Conservation (phyloP, 192 early-diverging fungal genomes). For the Umbelopsis sp. region DNA sequence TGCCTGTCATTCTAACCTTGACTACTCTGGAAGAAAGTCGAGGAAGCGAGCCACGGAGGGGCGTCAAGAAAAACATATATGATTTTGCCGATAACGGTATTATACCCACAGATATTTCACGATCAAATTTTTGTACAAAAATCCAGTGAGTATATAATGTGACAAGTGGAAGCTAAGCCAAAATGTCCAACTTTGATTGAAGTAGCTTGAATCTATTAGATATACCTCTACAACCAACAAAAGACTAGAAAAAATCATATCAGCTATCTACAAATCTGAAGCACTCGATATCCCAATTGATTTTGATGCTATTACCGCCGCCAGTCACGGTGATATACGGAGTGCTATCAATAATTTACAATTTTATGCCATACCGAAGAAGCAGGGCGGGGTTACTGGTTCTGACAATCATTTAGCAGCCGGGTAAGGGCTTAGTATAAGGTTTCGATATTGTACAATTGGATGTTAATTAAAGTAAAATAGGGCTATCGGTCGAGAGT, state of each 20-base stretch:
- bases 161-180: no score
- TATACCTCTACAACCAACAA: not conserved
- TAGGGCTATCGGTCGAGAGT: slow-evolving; percentile 8
- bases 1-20: not conserved
- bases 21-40: slow-evolving; percentile 11
- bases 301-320: slow-evolving; percentile 13
- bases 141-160: not conserved
- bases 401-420: not conserved
- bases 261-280: not conserved
- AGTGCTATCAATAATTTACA: slow-evolving; percentile 27
- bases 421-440: not conserved
- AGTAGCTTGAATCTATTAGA: not conserved
- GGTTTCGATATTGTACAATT: no score
- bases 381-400: not conserved
- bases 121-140: slow-evolving; percentile 10
- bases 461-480: no score
- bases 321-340: slow-evolving; percentile 22
- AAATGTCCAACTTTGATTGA: not conserved
- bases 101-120: slow-evolving; percentile 8
- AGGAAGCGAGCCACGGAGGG: not conserved
- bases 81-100: slow-evolving; percentile 1
- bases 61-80: not conserved
- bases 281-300: not conserved
- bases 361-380: slow-evolving; percentile 20
- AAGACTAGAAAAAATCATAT: not conserved